Evolutionary conservation across 1,284 basidiomycete genomes (phyloP).

Genomic region (Ceratobasidium sp.): DNA sequence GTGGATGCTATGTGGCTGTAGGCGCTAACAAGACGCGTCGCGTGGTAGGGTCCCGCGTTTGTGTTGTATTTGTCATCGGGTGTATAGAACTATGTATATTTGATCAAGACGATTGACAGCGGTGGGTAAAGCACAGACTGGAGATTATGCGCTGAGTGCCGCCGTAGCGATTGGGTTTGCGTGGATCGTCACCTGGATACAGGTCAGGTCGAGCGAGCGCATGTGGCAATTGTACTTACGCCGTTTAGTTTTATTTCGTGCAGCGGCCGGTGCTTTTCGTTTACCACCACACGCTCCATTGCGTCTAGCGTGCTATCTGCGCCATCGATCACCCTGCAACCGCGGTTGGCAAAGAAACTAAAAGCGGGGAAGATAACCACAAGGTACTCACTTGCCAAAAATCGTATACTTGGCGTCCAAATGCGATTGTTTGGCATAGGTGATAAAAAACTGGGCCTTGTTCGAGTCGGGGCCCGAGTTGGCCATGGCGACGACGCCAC

Average conservation of each 20-base stretch:
- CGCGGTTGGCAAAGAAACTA: background rate
- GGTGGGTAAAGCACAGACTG: background rate
- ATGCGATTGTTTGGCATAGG: slow-evolving; percentile 91
- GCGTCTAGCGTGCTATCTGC: slow-evolving; percentile 87
- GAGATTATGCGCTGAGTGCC: slow-evolving; percentile 49
- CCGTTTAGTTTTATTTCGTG: slow-evolving; percentile 83
- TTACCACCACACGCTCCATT: slow-evolving; percentile 92
- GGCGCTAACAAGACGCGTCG: slow-evolving; percentile 27
- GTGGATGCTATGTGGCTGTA: background rate
- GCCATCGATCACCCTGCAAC: slow-evolving; percentile 85
- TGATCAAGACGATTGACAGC: background rate
- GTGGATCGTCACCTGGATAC: slow-evolving; percentile 84
- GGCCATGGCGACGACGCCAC: slow-evolving; percentile 96
- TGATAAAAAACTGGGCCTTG: slow-evolving; percentile 78
- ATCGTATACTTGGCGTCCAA: slow-evolving; percentile 96
- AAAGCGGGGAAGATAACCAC: background rate
- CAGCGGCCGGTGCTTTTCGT: slow-evolving; percentile 87
- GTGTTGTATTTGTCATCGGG: slow-evolving; percentile 8
- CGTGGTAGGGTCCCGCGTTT: slow-evolving; percentile 13
- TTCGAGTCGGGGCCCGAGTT: slow-evolving; percentile 94
- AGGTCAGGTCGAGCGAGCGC: slow-evolving; percentile 18
- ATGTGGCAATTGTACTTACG: slow-evolving; percentile 61
- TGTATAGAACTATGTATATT: background rate
- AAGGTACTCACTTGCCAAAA: slow-evolving; percentile 69
- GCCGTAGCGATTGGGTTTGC: slow-evolving; percentile 91